phyloP scores from a whole-genome alignment of 768 basidiomycete genomes.

The Auriscalpium microsporum region DNA sequence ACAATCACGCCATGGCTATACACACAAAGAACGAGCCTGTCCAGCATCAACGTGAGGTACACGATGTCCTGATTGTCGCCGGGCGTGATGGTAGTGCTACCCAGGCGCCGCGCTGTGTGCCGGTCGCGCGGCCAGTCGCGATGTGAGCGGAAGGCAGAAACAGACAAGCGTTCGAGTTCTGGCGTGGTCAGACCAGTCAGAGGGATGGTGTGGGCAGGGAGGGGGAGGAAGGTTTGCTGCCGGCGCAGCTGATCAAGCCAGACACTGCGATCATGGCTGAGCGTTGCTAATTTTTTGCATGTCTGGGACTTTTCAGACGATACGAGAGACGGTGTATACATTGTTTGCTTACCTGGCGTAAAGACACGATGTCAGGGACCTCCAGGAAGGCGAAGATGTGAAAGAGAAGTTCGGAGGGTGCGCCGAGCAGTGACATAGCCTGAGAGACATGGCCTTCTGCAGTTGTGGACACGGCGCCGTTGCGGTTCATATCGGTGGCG shows the following conservation, averaged over 20 bases:
- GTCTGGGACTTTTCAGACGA: not conserved
- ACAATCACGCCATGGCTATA: not conserved
- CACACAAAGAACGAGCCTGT: constrained; percentile 1
- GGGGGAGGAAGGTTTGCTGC: not conserved
- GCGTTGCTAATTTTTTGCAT: not conserved
- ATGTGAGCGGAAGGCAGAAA: not conserved
- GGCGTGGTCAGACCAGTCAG: not conserved
- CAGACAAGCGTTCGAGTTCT: not conserved
- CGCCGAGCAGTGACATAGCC: not conserved
- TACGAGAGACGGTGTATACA: too few relatives aligned
- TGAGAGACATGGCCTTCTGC: constrained; percentile 16
- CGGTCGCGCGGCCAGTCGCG: not conserved
- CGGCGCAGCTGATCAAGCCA: not conserved
- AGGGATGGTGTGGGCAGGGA: not conserved
- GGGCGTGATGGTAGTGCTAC: not conserved
- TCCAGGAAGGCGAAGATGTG: not conserved
- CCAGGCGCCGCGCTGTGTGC: not conserved
- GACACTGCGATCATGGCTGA: not conserved
- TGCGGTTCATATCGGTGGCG: too few relatives aligned
- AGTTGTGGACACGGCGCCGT: constrained; percentile 32
- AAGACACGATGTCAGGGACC: not conserved
- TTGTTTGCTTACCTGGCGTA: not conserved
- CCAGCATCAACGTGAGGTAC: not conserved
- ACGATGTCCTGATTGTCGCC: not conserved
- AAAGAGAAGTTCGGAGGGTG: constrained; percentile 1